These are phyloP conservation scores for Omphalea diandra DNA, from an alignment of 441 rosid species.

Conservation along the genomic window DNA sequence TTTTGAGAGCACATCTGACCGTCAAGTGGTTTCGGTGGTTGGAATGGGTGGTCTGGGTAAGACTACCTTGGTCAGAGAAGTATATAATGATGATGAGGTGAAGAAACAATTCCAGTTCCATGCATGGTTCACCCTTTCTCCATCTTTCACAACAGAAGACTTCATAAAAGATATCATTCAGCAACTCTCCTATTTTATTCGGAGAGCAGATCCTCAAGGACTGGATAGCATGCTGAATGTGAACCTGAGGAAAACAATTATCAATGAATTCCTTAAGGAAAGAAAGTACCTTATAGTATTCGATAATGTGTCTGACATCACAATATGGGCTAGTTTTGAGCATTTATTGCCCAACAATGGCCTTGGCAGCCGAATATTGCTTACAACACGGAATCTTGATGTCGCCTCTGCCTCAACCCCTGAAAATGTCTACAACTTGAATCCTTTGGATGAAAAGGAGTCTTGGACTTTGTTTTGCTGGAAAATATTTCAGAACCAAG, in stretches of 20 bases:
- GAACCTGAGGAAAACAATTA: background rate
- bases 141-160: constrained; percentile 2
- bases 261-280: constrained; percentile 16
- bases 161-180: constrained; percentile 21
- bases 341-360: constrained; percentile 19
- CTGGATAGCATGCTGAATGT: constrained; percentile 16
- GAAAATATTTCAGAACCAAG: constrained; percentile 26
- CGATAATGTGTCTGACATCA: constrained; percentile 22
- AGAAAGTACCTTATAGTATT: constrained; percentile 25
- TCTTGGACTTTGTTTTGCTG: constrained; percentile 39
- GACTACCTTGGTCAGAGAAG: constrained; percentile 24
- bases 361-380: constrained; percentile 27
- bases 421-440: constrained; percentile 10
- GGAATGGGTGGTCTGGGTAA: constrained; percentile 36
- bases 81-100: constrained; percentile 16
- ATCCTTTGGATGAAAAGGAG: constrained; percentile 24
- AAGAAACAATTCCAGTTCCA: constrained; percentile 9
- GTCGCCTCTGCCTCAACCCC: constrained; percentile 19
- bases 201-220: constrained; percentile 14
- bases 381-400: constrained; percentile 25
- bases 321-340: constrained; percentile 18
- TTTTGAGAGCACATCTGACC: constrained; percentile 11
- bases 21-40: constrained; percentile 25
- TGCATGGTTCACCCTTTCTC: constrained; percentile 19
- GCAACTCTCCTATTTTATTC: constrained; percentile 9